phyloP scores from a whole-genome alignment of 805 yeast species.

The Candida nanaspora region DNA sequence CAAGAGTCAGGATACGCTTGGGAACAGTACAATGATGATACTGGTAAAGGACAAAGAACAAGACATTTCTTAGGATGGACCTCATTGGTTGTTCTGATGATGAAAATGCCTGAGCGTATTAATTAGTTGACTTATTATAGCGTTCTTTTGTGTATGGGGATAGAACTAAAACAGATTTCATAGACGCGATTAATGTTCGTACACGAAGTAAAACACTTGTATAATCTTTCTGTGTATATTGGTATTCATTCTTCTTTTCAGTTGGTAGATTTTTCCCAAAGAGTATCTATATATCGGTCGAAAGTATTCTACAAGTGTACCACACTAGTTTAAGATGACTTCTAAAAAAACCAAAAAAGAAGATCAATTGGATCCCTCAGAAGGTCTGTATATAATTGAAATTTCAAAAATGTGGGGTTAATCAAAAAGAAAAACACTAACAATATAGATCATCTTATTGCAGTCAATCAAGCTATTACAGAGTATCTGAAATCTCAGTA shows the following conservation, averaged over 20 bases:
- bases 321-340: no score
- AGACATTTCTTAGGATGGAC: conserved; percentile 96
- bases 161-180: no score
- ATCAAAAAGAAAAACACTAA: no score
- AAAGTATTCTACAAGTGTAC: no score
- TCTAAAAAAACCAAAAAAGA: not conserved
- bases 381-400: no score
- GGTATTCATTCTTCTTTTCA: no score
- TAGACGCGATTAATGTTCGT: no score
- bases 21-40: conserved; percentile 80
- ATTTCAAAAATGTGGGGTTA: not conserved
- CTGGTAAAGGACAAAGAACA: conserved; percentile 75
- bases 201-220: no score
- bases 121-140: not conserved
- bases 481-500: conserved; percentile 35
- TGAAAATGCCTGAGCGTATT: conserved; percentile 63
- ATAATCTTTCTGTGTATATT: no score
- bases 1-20: conserved; percentile 71
- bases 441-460: conserved; percentile 1
- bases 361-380: not conserved
- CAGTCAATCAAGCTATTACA: conserved; percentile 27
- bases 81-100: conserved; percentile 67
- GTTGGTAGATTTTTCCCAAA: no score
- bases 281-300: no score
- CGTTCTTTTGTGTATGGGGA: no score